Evolutionary conservation across 805 yeast genomes (phyloP), one percentile per base, ranked within the genome.

Genomic region (Wickerhamiella lipophila): DNA sequence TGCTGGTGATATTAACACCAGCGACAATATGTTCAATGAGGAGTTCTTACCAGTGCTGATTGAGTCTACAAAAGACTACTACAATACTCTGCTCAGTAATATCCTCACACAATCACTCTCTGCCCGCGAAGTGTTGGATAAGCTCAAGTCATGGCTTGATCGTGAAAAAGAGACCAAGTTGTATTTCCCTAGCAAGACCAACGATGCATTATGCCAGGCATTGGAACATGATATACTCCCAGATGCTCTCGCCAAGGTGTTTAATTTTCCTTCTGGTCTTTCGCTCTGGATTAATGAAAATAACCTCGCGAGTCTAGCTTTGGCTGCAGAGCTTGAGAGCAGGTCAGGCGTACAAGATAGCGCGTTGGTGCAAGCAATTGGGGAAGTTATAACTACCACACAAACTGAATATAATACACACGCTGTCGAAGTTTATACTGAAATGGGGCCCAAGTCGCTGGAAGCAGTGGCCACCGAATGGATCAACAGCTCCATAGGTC

Each of bases 251-350:
- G 50, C 52, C 22, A 38, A 38, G 3, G 42, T 50, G 1, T 47
- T 56, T 25, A 15, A 22, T 1, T 9, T 27, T 6, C 29, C 56
- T 18, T 46, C 52, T 3, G 56, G 59, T 6, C 49, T 55, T 3
- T 21, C 45, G 1, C n/a, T 25, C 1, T 57, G 59, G 60, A 42
- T 56, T 8, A 50, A 47, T 3, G 12, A 23, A 1, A 38, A 36
- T n/a, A 23, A 49, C 12, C 6, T 39, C 3, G 42, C 38, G 1
- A 47, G 52, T 2, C 39, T 57, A 12, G n/a, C 13, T 18, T 47
- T 56, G 11, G 56, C 57, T 1, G 52, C 55, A 3, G 44, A 42
- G 2, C 44, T 57, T 2, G 60, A 55, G 29, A 12, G 29, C 7
- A n/a, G 26, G 1, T 32, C 49, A 2, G 45, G 49, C 1, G 34